Percentiles rank a stretch among this genome's conserved stretches.
Conservation (phyloP, 2,329 filamentous ascomycete genomes). For the Pseudocercospora musae region DNA sequence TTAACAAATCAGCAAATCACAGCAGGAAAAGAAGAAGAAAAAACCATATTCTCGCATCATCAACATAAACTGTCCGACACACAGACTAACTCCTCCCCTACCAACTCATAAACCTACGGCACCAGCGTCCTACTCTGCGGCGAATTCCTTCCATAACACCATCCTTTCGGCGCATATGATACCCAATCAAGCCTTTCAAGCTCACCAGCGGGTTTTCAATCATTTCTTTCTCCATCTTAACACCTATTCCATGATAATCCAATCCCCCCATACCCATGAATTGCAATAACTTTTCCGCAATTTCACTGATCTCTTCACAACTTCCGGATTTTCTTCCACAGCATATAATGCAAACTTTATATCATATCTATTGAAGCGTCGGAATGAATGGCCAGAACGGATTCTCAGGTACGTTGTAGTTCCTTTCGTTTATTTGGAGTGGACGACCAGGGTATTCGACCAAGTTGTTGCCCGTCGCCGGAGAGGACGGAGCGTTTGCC, state of each 20-base stretch:
- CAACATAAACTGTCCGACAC: conserved; percentile 52
- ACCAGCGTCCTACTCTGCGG: conserved; percentile 48
- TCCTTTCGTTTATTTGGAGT: conserved; percentile 32
- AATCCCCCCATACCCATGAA: conserved; percentile 52
- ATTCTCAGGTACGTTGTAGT: conserved; percentile 48
- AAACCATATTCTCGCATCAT: conserved; percentile 38
- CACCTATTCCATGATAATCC: conserved; percentile 47
- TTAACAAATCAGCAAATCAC: background rate
- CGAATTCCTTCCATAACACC: conserved; percentile 51
- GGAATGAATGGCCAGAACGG: conserved; percentile 51
- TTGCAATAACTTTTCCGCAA: conserved; percentile 52
- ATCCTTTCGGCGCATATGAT: conserved; percentile 49
- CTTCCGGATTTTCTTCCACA: conserved; percentile 49
- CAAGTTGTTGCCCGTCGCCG: conserved; percentile 40
- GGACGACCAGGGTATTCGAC: conserved; percentile 35
- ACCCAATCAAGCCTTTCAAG: conserved; percentile 44
- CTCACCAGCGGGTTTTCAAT: conserved; percentile 45
- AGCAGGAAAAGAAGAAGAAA: background rate
- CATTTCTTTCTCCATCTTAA: conserved; percentile 49
- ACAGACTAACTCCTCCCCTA: conserved; percentile 52
- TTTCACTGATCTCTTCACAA: conserved; percentile 48
- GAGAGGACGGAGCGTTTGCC: conserved; percentile 40
- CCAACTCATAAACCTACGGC: conserved; percentile 51
- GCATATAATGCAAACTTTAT: conserved; percentile 54
- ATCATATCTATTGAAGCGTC: conserved; percentile 47